phyloP scores from a whole-genome alignment of 2,329 filamentous ascomycete genomes.

The Fusarium pseudoanthophilum region DNA sequence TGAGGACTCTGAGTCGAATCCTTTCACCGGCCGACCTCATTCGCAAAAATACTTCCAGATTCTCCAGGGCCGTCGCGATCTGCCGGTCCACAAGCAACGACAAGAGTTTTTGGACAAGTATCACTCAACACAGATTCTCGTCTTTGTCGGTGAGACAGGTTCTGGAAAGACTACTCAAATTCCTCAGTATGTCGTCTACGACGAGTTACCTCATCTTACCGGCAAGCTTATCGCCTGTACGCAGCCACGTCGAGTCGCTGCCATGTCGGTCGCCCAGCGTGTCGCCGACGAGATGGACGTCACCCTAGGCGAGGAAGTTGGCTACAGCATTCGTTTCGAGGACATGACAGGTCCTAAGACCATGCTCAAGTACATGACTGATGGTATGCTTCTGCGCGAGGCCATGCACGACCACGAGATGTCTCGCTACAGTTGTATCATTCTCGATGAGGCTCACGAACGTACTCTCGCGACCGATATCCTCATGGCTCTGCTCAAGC shows the following conservation, averaged over 20 bases:
- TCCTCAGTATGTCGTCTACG: conserved; percentile 96
- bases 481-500: conserved; percentile 94
- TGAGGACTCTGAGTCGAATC: conserved; percentile 85
- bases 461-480: conserved; percentile 97
- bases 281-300: conserved; percentile 98
- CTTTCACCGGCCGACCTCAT: conserved; percentile 82
- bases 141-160: conserved; percentile 98
- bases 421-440: conserved; percentile 94
- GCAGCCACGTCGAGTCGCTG: conserved; percentile 95
- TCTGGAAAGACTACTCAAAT: conserved; percentile 99
- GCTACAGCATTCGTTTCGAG: conserved; percentile 99
- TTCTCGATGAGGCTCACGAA: conserved; percentile 98
- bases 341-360: conserved; percentile 91
- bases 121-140: conserved; percentile 93
- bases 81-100: conserved; percentile 92
- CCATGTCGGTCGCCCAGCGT: conserved; percentile 98
- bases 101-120: conserved; percentile 94
- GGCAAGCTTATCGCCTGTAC: conserved; percentile 96
- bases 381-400: conserved; percentile 97
- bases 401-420: conserved; percentile 96
- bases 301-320: conserved; percentile 90
- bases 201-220: conserved; percentile 88
- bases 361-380: conserved; percentile 99
- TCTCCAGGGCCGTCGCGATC: conserved; percentile 80
- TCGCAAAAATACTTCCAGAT: conserved; percentile 91